A percentile compares a stretch with the other conserved stretches of the same genome.
These are phyloP conservation scores for Kalaharituber pfeilii DNA, from an alignment of 2,329 filamentous ascomycete genomes.

Conservation along the genomic window DNA sequence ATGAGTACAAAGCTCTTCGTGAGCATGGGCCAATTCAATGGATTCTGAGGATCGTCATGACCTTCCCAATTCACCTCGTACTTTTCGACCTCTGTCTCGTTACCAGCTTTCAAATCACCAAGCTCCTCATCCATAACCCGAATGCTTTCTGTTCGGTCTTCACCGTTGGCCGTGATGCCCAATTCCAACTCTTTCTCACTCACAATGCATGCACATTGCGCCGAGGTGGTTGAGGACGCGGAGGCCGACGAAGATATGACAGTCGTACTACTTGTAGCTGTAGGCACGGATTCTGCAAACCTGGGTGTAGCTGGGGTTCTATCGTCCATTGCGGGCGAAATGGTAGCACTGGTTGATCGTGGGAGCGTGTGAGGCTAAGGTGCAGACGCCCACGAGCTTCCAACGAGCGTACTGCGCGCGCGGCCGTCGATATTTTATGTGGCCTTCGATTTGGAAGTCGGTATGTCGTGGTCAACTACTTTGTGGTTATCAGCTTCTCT, in stretches of 20 bases:
- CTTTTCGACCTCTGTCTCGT: not conserved
- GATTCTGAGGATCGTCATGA: slow-evolving; percentile 42
- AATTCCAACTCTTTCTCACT: not conserved
- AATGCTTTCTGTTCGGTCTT: not conserved
- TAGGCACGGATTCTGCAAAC: no score
- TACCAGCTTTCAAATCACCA: not conserved
- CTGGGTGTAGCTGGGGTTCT: no score
- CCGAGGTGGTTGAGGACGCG: not conserved
- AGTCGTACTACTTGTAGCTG: not conserved
- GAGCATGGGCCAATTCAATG: slow-evolving; percentile 49
- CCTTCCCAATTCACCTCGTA: slow-evolving; percentile 17
- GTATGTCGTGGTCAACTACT: no score
- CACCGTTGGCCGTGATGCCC: not conserved
- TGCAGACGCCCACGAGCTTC: no score
- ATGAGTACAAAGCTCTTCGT: slow-evolving; percentile 37
- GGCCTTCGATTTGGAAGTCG: no score
- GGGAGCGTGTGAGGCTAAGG: no score
- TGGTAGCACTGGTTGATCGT: no score
- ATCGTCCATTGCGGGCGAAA: no score
- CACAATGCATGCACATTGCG: not conserved
- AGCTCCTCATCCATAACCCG: not conserved
- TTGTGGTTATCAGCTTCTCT: no score
- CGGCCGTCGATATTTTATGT: no score
- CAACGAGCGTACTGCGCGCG: no score
- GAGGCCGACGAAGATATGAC: not conserved